Conservation (phyloP, 1,284 basidiomycete genomes). For the Lignosus rhinocerotis region DNA sequence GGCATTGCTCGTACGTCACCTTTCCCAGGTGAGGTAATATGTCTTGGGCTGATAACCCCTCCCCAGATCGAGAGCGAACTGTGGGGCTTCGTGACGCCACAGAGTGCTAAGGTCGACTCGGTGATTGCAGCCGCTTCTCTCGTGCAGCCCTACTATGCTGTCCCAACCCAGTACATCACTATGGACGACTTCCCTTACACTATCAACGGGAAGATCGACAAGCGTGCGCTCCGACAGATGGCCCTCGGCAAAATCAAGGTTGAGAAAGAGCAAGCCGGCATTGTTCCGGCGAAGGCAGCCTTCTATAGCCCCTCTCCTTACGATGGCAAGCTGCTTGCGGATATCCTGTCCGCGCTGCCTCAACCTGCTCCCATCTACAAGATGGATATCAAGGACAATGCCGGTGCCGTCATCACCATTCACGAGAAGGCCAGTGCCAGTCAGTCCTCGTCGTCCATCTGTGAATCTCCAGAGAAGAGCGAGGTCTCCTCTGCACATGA, state of each 20-base stretch:
- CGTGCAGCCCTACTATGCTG: constrained; percentile 61
- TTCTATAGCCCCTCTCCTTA: constrained; percentile 28
- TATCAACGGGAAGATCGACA: constrained; percentile 49
- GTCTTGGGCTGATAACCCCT: background rate
- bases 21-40: no score
- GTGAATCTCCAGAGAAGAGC: constrained; percentile 13
- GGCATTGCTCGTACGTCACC: constrained; percentile 40
- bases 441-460: constrained; percentile 14
- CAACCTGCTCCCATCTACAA: constrained; percentile 25
- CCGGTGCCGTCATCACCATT: constrained; percentile 11
- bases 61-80: constrained; percentile 45
- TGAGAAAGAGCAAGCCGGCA: constrained; percentile 21
- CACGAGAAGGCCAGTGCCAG: constrained; percentile 6
- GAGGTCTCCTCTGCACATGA: constrained; percentile 25
- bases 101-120: constrained; percentile 38
- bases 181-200: constrained; percentile 52
- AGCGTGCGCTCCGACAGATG: constrained; percentile 46
- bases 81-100: constrained; percentile 56
- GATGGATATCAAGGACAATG: constrained; percentile 16
- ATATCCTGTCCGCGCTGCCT: constrained; percentile 19
- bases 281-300: constrained; percentile 18
- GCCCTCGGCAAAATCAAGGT: constrained; percentile 35
- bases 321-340: constrained; percentile 24
- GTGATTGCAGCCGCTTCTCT: constrained; percentile 46
- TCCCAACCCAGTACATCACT: constrained; percentile 47